Evolutionary conservation across 2,329 filamentous ascomycete genomes (phyloP), one percentile per base, ranked within the genome.

Genomic region (Pestalotiopsis sp.): DNA sequence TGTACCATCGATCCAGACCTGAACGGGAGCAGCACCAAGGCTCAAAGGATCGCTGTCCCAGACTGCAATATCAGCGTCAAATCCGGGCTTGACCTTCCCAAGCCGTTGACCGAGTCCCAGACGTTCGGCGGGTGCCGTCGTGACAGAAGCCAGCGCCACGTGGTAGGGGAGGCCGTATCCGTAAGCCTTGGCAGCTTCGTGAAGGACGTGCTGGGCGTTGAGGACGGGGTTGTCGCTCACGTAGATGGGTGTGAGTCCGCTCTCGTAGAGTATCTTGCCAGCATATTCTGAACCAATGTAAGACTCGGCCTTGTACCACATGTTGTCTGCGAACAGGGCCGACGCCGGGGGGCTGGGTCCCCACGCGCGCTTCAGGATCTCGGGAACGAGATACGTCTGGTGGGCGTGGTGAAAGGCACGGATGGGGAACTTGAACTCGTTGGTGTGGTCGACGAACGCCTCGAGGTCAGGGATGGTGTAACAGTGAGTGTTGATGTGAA

Each of bases 161-260:
- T 90, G 87, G 72, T 90, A 90, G 0, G 88, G 86, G 67, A 91
- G 80, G 1, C 88, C 88, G 70, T 88, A 90, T 63, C 85, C 85
- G 72, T 87, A 87, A 1, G 79, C 86, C 77, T 89, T 89, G 63
- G 87, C 88, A 9, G 88, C 88, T 74, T 90, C 90, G 62, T 91
- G 90, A 0, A 92, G 81, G 3, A 92, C 89, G 71, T 92, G 90
- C 76, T 92, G 90, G 1, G 90, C 90, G 72, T 92, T 92, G 66
- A 92, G 78, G 0, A 92, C 90, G 0, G 91, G 91, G 75, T 92
- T 93, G 75, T 92, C 90, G 70, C 87, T 90, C n/a, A 92, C 90
- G 71, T 91, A 92, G 25, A 91, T 86, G 1, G 89, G 85, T 0
- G 89, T 91, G 39, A 93, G 82, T 31, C 88, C 90, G 68, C 87